Conservation (phyloP, 1,284 basidiomycete species). For the Leccinum griseonigrum region DNA sequence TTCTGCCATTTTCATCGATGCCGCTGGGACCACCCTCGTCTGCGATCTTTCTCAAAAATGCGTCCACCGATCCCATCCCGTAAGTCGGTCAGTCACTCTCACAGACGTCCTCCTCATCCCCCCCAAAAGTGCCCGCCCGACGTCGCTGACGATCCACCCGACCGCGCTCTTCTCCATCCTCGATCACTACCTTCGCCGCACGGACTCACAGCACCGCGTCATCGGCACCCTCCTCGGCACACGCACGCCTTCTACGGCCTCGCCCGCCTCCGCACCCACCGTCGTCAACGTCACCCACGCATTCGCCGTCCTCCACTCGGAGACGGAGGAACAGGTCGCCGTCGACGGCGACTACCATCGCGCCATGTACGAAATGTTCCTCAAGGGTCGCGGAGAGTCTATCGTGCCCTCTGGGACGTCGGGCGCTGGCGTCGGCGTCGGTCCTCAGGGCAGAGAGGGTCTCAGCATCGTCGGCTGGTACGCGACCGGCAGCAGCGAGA, state of each 20-base stretch:
- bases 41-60: slow-evolving; percentile 61
- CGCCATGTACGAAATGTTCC: slow-evolving; percentile 89
- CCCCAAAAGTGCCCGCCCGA: slow-evolving; percentile 52
- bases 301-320: slow-evolving; percentile 90
- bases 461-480: slow-evolving; percentile 91
- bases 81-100: slow-evolving; percentile 28
- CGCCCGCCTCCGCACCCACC: slow-evolving; percentile 3
- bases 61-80: slow-evolving; percentile 37
- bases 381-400: slow-evolving; percentile 73
- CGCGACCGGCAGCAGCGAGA: slow-evolving; percentile 34
- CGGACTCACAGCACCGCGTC: slow-evolving; percentile 81
- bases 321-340: slow-evolving; percentile 89
- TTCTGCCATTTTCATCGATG: slow-evolving; percentile 43
- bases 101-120: slow-evolving; percentile 33
- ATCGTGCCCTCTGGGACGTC: slow-evolving; percentile 14
- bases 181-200: slow-evolving; percentile 94
- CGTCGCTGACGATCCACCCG: slow-evolving; percentile 84
- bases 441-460: slow-evolving; percentile 22
- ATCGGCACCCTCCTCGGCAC: slow-evolving; percentile 95
- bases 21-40: slow-evolving; percentile 65
- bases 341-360: slow-evolving; percentile 97
- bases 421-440: slow-evolving; percentile 18
- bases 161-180: slow-evolving; percentile 94
- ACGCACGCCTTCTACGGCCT: slow-evolving; percentile 57
- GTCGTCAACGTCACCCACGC: slow-evolving; percentile 73